Conservation (phyloP, 2,329 filamentous ascomycete species). For the Monilinia aucupariae region DNA sequence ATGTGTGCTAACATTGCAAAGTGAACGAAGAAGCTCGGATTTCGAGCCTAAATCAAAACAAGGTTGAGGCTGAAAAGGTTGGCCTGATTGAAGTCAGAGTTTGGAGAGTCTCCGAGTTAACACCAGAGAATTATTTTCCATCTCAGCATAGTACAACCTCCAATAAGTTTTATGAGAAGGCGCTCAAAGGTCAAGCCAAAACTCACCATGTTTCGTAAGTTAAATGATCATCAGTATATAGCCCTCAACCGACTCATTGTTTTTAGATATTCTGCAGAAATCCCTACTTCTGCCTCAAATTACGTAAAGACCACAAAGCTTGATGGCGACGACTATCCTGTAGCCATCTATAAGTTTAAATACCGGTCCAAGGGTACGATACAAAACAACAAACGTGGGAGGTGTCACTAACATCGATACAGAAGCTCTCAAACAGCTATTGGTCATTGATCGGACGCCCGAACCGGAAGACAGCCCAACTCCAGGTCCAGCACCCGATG, state of each 20-base stretch:
- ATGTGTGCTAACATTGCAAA: not conserved
- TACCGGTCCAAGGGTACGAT: conserved; percentile 1
- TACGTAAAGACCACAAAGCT: rapidly evolving
- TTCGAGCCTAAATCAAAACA: not conserved
- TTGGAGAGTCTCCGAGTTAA: not conserved
- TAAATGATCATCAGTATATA: not conserved
- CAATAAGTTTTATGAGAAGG: conserved; percentile 13
- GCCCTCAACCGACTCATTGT: not conserved
- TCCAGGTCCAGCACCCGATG: not conserved
- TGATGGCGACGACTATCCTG: not conserved
- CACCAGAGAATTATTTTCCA: not conserved
- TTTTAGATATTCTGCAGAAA: not conserved
- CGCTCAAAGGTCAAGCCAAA: conserved; percentile 9
- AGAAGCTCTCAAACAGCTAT: conserved; percentile 13
- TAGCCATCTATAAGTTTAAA: conserved; percentile 15
- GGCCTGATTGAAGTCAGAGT: conserved; percentile 4
- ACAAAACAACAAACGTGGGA: not conserved
- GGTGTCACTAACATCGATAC: not conserved
- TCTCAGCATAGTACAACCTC: too few species aligned
- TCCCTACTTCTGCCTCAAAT: rapidly evolving
- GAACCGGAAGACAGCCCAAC: conserved; percentile 1
- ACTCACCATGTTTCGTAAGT: conserved; percentile 13
- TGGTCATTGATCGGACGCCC: conserved; percentile 12
- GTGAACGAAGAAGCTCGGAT: not conserved
- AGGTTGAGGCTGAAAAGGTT: not conserved